These are phyloP conservation scores for Pseudisothecium myosuroides DNA, from an alignment of 225 moss, liverwort and hornwort species.

Conservation along the genomic window DNA sequence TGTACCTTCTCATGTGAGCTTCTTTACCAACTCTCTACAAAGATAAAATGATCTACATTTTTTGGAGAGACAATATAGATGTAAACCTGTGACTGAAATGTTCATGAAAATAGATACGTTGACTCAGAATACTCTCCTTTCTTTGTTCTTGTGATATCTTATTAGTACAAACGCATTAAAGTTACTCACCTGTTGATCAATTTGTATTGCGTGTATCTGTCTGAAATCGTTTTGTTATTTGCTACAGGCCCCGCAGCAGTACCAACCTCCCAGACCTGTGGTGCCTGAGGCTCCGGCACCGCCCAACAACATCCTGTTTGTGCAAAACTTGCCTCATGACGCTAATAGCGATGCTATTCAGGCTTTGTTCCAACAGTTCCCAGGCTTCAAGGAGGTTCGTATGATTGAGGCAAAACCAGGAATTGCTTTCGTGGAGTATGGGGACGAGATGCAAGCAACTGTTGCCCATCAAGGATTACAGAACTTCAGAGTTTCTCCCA, in stretches of 20 bases:
- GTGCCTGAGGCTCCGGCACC: conserved; percentile 89
- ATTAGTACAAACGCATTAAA: background rate
- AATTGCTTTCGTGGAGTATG: conserved; percentile 94
- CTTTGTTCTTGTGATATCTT: background rate
- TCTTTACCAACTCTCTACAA: background rate
- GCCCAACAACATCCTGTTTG: conserved; percentile 91
- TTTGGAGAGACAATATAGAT: background rate
- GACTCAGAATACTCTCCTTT: background rate
- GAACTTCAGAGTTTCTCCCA: conserved; percentile 84
- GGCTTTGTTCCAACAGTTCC: conserved; percentile 92
- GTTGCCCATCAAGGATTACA: conserved; percentile 66
- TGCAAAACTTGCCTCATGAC: conserved; percentile 91
- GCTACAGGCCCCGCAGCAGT: conserved; percentile 53
- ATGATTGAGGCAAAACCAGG: conserved; percentile 99
- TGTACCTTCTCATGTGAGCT: conserved; percentile 64
- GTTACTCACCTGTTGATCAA: background rate
- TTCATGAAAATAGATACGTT: background rate
- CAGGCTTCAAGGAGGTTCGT: conserved; percentile 93
- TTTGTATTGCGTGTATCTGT: background rate
- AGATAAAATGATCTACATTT: background rate
- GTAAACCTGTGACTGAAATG: background rate
- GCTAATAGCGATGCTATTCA: conserved; percentile 69
- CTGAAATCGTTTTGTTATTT: background rate
- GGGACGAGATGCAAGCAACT: conserved; percentile 90
- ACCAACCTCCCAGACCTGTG: conserved; percentile 80